Conservation (phyloP, 306 rosid species). For the Chamaecrista fasciculata region DNA sequence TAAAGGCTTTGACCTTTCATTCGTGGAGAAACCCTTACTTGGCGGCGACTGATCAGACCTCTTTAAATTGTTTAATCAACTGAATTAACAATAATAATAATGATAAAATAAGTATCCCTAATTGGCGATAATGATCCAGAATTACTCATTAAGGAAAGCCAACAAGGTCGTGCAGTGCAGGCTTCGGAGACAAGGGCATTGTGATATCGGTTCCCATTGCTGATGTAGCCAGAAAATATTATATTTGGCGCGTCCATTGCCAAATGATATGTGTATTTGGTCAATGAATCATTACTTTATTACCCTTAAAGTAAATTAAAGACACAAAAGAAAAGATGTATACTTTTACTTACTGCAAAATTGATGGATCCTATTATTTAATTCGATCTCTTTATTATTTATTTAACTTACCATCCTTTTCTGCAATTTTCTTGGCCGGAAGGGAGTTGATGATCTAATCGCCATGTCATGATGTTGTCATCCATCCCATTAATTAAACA, state of each 20-base stretch:
- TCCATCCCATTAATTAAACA: neutral
- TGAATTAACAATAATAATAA: neutral
- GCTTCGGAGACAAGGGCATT: neutral
- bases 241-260: too few relatives aligned
- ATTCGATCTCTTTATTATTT: neutral
- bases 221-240: too few relatives aligned
- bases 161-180: neutral
- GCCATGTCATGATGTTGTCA: neutral
- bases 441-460: neutral
- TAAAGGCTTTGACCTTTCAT: neutral
- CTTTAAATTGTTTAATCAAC: neutral
- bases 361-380: too few relatives aligned
- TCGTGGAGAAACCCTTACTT: neutral
- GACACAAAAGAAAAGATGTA: too few relatives aligned
- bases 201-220: neutral
- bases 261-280: neutral
- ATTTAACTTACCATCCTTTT: neutral
- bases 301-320: too few relatives aligned
- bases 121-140: neutral
- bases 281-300: neutral
- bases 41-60: neutral
- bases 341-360: neutral
- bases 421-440: neutral
- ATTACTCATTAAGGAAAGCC: neutral
- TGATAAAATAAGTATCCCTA: neutral